These are phyloP conservation scores for Fraxinus anomala DNA, from an alignment of 257 asterid genomes.

Conservation along the genomic window DNA sequence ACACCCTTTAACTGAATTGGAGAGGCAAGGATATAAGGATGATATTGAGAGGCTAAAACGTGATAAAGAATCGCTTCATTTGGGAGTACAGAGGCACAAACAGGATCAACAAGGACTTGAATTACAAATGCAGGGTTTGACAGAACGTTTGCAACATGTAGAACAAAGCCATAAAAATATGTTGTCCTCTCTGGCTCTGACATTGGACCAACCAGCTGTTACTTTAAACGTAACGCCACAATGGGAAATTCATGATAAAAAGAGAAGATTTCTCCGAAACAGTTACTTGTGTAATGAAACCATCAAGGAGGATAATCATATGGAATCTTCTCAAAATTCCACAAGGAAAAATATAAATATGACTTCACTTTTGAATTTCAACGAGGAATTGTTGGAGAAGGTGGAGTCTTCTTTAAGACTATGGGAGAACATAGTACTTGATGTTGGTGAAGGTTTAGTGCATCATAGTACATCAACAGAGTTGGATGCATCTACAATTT, in stretches of 20 bases:
- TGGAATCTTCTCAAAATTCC: constrained; percentile 41
- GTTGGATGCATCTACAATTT: constrained; percentile 49
- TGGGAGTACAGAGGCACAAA: constrained; percentile 54
- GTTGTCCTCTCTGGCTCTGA: constrained; percentile 55
- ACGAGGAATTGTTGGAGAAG: constrained; percentile 55
- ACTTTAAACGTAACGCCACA: constrained; percentile 45
- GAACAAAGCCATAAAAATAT: constrained; percentile 50
- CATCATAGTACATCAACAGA: constrained; percentile 45
- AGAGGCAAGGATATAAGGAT: constrained; percentile 64
- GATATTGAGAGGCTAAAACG: constrained; percentile 60
- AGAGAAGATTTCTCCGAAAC: constrained; percentile 69
- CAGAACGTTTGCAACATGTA: constrained; percentile 48
- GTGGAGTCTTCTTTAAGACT: constrained; percentile 59
- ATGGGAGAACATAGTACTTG: constrained; percentile 62
- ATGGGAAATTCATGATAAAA: constrained; percentile 49
- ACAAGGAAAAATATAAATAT: constrained; percentile 41
- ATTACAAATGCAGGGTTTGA: constrained; percentile 44
- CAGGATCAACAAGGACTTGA: constrained; percentile 54
- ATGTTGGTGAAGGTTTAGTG: constrained; percentile 42
- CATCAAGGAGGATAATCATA: constrained; percentile 38
- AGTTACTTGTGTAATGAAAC: constrained; percentile 46
- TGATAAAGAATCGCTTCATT: constrained; percentile 55
- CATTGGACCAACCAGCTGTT: constrained; percentile 44
- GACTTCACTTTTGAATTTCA: constrained; percentile 42
- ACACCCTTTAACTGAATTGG: constrained; percentile 56